Base-by-base conservation (phyloP, 345 rosid species). In the Linum tenue region DNA sequence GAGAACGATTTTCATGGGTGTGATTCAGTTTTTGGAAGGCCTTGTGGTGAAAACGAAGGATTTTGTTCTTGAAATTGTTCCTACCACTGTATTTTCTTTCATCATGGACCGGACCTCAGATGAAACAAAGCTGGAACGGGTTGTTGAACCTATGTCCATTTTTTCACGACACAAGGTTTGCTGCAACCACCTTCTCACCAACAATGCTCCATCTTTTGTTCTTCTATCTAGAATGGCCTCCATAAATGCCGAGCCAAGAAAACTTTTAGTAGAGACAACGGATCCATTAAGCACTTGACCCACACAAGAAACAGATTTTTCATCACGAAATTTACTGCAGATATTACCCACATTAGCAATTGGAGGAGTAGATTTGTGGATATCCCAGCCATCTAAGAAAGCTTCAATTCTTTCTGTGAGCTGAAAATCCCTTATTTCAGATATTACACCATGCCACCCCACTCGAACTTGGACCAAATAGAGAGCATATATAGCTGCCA, bases 371-470 rank as follows among this genome's bases (percentile, higher is more conserved):
- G 70, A 62, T 11, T 78, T 82, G 55, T 67, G 68, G 63, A 81
- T 67, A 74, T 82, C 79, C 97, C 97, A 92, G 8, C 98, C 97
- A 68, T 55, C 63, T 64, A 88, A 67, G 72, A 90, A 90, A 60
- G 97, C 82, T 75, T 79, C 81, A 31, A 88, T 71, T 39, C 86
- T 78, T 59, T 81, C 74, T 68, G 77, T 73, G 80, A 88, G 82
- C 55, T 14, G 75, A 74, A 81, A 73, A 61, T 66, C 73, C 48
- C 76, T 73, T 7, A 68, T 67, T 76, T 79, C 88, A n/a, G n/a
- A n/a, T n/a, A n/a, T n/a, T n/a, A 91, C 80, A 56, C 99, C 99
- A 74, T 76, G 79, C 97, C 99, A 94, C 72, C 99, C 99, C 76
- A 85, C 91, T 64, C 83, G 84, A 73, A 83, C 91, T 88, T 85